Evolutionary conservation across 2,329 filamentous ascomycete species (phyloP), one percentile per base, ranked within the genome.

Genomic region (Ascochyta clinopodiicola): DNA sequence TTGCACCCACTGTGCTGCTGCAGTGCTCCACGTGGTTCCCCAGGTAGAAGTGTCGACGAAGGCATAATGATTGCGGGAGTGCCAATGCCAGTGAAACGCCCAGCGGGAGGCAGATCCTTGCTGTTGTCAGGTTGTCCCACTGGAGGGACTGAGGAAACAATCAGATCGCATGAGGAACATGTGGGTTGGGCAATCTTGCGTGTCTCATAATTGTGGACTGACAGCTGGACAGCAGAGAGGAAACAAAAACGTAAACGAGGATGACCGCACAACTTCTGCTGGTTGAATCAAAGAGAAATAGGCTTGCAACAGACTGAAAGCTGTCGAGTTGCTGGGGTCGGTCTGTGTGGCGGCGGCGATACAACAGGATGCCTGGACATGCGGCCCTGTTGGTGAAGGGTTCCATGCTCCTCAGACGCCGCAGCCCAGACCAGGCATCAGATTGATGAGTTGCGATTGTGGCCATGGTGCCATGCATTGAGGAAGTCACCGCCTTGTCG

Each of bases 141-240:
- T 42, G 25, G 27, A 36, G 8, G 24, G 17, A 15, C 22, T 19
- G 35, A 37, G 24, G 12, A 37, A 56, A 38, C 42, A 35, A 37
- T 46, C 17, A 42, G 25, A 43, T 15, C 12, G 52, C 52, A 56
- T 51, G 43, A 56, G 37, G 29, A 50, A 45, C 39, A 42, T 6
- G 52, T 49, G 52, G 51, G 37, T 42, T 36, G 17, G 25, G 25
- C 44, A 46, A 56, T 51, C 37, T 46, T 56, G 24, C 46, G 21
- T 36, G 52, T 56, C 43, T 56, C 46, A 56, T n/a, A 56, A 56
- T 51, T 46, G 46, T 56, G 52, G 52, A 42, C 36, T 46, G 42
- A 42, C 44, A 36, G 29, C 32, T 36, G 34, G 36, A 45, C 35
- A 29, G 42, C 15, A 31, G 52, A 29, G 17, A 29, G 13, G 43